Evolutionary conservation across 2,329 filamentous ascomycete species (phyloP), one percentile per base, ranked within the genome.

Genomic region (Pseudogymnoascus sp.): DNA sequence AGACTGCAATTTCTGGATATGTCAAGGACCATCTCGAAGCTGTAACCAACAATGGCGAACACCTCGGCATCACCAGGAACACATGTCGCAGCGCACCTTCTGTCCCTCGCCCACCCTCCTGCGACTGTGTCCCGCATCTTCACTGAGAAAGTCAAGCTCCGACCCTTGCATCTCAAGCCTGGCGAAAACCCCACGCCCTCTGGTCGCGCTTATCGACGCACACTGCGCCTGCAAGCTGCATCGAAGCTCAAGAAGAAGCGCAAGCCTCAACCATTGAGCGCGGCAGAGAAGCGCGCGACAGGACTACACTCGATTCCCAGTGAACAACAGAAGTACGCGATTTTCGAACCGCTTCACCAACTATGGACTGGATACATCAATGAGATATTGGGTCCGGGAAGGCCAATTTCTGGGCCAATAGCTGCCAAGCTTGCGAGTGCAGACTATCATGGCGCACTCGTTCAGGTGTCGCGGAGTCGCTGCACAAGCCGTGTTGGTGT

Each of bases 281-380:
- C 91, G 0, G 84, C 87, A 20, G 83, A 94, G 70, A 91, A 92
- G 67, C 86, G 91, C 12, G 77, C 76, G 4, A 79, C 91, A 0
- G 83, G 85, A 9, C 78, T 97, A 14, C 87, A 95, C 75, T 83
- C 89, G 9, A 81, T 97, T 5, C 87, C 89, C 0, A 83, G 83
- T 62, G 76, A 81, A 35, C 83, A 87, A 61, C 81, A 82, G 66
- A 86, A 85, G 64, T 95, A 95, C 70, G 79, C 79, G 4, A 81
- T 93, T 32, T 97, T 94, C 72, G 81, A 85, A 66, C 88, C 88
- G 0, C 75, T 99, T 66, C 84, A 95, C 71, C 74, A 74, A 14
- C 77, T 99, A 65, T 99, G 94, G 94, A 74, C 86, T 37, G 86
- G 83, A 2, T 99, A 99, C 74, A 88, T 94, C 69, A 83, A 86